Base-by-base conservation (phyloP, 2,329 filamentous ascomycete species). In the Colletotrichum truncatum region DNA sequence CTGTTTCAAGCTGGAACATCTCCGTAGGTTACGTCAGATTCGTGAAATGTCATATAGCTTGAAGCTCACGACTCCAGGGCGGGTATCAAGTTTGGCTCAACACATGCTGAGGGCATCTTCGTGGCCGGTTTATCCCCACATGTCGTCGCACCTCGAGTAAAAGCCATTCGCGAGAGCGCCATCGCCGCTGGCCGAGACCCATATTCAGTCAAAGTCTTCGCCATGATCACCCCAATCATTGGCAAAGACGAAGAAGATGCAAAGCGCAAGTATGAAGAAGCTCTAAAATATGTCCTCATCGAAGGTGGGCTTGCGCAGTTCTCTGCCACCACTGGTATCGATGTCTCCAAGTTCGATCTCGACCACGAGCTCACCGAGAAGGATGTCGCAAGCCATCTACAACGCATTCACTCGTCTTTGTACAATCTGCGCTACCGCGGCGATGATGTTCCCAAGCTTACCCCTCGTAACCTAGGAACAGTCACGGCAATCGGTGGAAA, bases 1-100 rank as follows among this genome's bases (percentile, higher is more conserved):
- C 74, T 88, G 0, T 85, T 87, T 70, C 87, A 89, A 68, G 87
- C 87, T 1, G 87, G 87, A 0, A 88, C 85, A 0, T 89, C 86
- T 16, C 60, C 53, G 60, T 58, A 30, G 45, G 60, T 49, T 11
- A 8, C 14, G 2, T 2, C 12, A 3, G n/a, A 14, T 6, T 8
- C 65, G 64, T 84, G 0, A 76, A 80, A 10, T 82, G 81, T 1
- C 77, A 82, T 65, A 76, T 77, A 12, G 77, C 80, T 6, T 7
- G 21, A 38, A 25, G 10, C 53, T 14, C 11, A 12, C 4, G 6
- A 6, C 3, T 11, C 3, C 0, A 70, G 83, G 0, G 87, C 87
- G 0, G 87, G 87, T 0, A 84, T 82, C 1, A 75, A 77, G 0
- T 89, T 89, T 69, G 87, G 84, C 0, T 81, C 85, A 4, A 83